Evolutionary conservation across 2,329 filamentous ascomycete species (phyloP).

Genomic region (Chrysoporthe cubensis): DNA sequence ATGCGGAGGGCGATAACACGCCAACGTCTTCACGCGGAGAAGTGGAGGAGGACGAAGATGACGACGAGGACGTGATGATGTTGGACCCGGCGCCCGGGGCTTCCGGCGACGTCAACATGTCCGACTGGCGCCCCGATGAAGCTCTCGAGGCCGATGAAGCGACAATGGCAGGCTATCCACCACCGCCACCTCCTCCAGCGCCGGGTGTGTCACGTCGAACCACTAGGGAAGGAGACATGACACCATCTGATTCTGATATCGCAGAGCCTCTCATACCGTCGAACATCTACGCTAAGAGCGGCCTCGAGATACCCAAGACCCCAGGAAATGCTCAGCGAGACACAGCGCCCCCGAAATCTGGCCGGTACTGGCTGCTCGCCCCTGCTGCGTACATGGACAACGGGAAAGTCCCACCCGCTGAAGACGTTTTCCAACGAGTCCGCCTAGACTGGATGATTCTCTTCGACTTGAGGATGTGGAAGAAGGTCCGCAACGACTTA

Average conservation of each 20-base stretch:
- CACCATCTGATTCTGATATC: slow-evolving; percentile 74
- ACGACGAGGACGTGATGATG: slow-evolving; percentile 62
- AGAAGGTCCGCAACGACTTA: slow-evolving; percentile 87
- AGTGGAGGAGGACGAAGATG: slow-evolving; percentile 45
- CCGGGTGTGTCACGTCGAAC: slow-evolving; percentile 50
- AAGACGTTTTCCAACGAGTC: slow-evolving; percentile 87
- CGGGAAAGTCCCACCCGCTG: slow-evolving; percentile 69
- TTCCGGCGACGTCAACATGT: slow-evolving; percentile 48
- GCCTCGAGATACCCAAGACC: slow-evolving; percentile 80
- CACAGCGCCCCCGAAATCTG: slow-evolving; percentile 61
- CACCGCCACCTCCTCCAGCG: slow-evolving; percentile 65
- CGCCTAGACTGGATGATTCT: slow-evolving; percentile 92
- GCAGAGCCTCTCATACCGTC: slow-evolving; percentile 68
- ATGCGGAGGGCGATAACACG: slow-evolving; percentile 42
- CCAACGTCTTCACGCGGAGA: slow-evolving; percentile 40
- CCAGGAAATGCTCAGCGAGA: slow-evolving; percentile 56
- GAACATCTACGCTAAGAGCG: slow-evolving; percentile 64
- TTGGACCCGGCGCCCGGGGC: slow-evolving; percentile 54
- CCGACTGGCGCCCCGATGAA: slow-evolving; percentile 62
- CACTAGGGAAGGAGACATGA: slow-evolving; percentile 62
- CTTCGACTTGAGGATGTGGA: slow-evolving; percentile 96
- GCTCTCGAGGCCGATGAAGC: slow-evolving; percentile 77
- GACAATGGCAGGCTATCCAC: slow-evolving; percentile 75
- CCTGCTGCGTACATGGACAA: slow-evolving; percentile 70
- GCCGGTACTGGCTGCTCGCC: slow-evolving; percentile 84